Evolutionary conservation across 192 early-diverging fungal species (phyloP), one percentile per base, ranked within the genome.

Genomic region (Dissophora ornata): DNA sequence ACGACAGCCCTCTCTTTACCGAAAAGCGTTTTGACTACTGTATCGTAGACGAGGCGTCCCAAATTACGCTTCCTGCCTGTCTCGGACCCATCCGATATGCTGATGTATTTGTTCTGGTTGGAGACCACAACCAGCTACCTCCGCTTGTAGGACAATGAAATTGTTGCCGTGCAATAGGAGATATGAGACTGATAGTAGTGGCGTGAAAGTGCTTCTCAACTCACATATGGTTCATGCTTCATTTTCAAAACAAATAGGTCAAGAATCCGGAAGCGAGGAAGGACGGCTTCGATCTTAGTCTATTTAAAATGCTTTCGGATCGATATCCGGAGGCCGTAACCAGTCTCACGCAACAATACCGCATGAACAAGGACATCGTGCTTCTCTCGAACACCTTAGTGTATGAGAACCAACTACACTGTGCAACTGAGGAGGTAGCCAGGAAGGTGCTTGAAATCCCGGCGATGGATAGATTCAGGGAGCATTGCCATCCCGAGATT

Each of bases 31-130:
- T 98, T 78, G 97, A 98, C 78, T 97, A 94, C 74, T 97, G 95
- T 68, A 96, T 98, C 51, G 88, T 98, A 6, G 97, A 98, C 79
- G 97, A 98, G 61, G 95, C 96, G 10, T 95, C 96, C 16, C 97
- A 98, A 79, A 88, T 98, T 25, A 94, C 93, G 18, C 68, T 97
- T 30, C 97, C 97, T 0, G 89, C 92, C 6, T 95, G 95, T 61
- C 57, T 98, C 32, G 97, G 95, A 5, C 95, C 97, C 8, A 69
- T 98, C 33, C 87, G 90, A 3, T 90, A 85, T 59, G 92, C 95
- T 0, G 74, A 88, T n/a, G 84, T 73, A 11, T 97, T 97, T 88
- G 88, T 98, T 9, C 79, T 98, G 8, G 96, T 98, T 15, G 97
- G 97, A 34, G 97, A 98, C 71, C 92, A 97, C 62, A 93, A 97